These are phyloP conservation scores for Amphichorda felina DNA, from an alignment of 2,329 filamentous ascomycete species.

Conservation along the genomic window DNA sequence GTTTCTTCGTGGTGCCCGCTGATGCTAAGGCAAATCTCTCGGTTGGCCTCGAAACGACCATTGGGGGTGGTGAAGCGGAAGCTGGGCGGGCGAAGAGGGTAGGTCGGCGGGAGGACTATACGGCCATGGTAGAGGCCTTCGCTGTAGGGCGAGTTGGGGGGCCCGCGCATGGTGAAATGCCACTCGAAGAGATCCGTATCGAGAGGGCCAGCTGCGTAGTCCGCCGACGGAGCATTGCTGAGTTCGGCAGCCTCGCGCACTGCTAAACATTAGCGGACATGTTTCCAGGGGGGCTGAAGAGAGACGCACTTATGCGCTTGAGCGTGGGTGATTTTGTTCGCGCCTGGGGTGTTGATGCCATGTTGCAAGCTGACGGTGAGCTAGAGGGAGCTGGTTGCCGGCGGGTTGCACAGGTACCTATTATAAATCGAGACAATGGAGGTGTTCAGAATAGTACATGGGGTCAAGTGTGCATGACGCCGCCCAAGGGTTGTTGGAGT, in stretches of 20 bases:
- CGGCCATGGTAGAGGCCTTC: conserved; percentile 88
- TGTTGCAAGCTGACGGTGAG: conserved; percentile 8
- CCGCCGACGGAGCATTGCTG: conserved; percentile 63
- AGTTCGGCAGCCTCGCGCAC: conserved; percentile 89
- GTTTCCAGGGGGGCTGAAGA: neutral
- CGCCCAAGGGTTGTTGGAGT: too few species aligned
- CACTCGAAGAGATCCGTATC: conserved; percentile 93
- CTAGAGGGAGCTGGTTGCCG: too few species aligned
- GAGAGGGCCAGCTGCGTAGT: conserved; percentile 76
- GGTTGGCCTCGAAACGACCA: conserved; percentile 89
- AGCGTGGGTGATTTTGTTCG: conserved; percentile 76
- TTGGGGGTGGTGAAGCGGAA: conserved; percentile 91
- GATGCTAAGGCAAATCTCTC: conserved; percentile 92
- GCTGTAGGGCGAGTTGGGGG: conserved; percentile 68
- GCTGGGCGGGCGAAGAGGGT: conserved; percentile 84
- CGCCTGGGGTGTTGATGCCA: conserved; percentile 34
- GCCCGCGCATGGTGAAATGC: conserved; percentile 95
- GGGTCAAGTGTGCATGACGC: too few species aligned
- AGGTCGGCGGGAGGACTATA: conserved; percentile 79
- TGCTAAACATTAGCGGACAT: conserved; percentile 16
- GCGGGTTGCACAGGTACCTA: too few species aligned
- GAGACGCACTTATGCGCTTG: conserved; percentile 61
- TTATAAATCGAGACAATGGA: too few species aligned
- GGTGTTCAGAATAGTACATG: too few species aligned
- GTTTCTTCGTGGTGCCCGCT: conserved; percentile 94